Percentiles rank a stretch among this genome's conserved stretches.
Conservation (phyloP, 148 eudicot genomes). For the Arbutus unedo region DNA sequence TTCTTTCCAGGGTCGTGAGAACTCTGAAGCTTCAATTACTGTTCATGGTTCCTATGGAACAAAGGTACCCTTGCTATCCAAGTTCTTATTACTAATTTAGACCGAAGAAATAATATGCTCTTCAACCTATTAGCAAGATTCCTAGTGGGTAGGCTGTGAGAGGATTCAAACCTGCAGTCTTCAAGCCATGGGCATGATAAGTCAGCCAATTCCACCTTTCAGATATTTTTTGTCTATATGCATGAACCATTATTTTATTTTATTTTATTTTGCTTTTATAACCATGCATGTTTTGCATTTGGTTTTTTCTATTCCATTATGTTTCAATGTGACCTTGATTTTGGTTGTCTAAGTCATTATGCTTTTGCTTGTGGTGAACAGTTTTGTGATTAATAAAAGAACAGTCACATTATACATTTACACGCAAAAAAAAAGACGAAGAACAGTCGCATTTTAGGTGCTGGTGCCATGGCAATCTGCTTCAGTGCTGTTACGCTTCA, state of each 20-base stretch:
- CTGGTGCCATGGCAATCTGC: background rate
- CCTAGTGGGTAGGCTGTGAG: background rate
- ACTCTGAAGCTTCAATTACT: constrained; percentile 53
- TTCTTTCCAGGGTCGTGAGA: constrained; percentile 27
- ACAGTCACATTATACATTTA: background rate
- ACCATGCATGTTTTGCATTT: background rate
- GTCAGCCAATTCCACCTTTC: background rate
- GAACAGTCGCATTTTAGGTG: background rate
- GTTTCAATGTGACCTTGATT: background rate
- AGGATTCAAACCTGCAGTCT: background rate
- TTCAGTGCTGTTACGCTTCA: background rate
- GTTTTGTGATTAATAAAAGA: background rate
- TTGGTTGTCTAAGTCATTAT: background rate
- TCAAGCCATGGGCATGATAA: constrained; percentile 7
- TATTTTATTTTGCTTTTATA: background rate
- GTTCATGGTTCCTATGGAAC: constrained; percentile 96
- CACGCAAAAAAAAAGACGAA: too few species aligned
- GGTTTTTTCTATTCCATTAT: background rate
- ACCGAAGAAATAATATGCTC: background rate
- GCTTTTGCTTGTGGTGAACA: background rate
- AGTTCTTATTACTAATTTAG: background rate
- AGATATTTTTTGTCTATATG: background rate
- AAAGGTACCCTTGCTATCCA: constrained; percentile 46
- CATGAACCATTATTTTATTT: too few species aligned
- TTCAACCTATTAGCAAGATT: background rate